Conservation (phyloP, 208 protist species). For the Jaenimonas drosophilae region DNA sequence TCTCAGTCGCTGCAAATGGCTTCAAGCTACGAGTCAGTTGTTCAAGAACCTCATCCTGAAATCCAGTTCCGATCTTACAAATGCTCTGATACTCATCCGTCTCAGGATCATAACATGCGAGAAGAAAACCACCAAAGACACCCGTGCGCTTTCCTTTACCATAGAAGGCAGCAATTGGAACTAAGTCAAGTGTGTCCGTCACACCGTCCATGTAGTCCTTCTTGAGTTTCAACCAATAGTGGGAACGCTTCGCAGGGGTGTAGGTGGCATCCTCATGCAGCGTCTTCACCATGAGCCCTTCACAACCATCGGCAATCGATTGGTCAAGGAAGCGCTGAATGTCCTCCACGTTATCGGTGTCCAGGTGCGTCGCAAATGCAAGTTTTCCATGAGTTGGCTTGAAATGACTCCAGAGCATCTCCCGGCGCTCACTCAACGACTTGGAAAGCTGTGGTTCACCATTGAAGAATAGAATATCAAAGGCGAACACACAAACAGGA, state of each 20-base stretch:
- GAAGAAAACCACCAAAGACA: constrained; percentile 96
- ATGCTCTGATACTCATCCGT: constrained; percentile 96
- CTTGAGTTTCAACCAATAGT: constrained; percentile 98
- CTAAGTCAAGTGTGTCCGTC: constrained; percentile 98
- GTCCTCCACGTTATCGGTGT: constrained; percentile 88
- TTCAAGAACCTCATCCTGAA: constrained; percentile 92
- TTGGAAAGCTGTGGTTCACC: constrained; percentile 84
- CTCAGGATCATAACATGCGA: constrained; percentile 97
- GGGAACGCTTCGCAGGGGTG: constrained; percentile 93
- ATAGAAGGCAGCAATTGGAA: constrained; percentile 96
- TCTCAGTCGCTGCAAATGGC: constrained; percentile 34
- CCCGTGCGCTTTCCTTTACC: constrained; percentile 98
- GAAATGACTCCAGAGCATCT: constrained; percentile 53
- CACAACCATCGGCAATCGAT: constrained; percentile 82
- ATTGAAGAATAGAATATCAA: constrained; percentile 99
- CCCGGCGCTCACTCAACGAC: constrained; percentile 75
- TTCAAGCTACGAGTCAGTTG: constrained; percentile 52
- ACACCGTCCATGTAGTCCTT: constrained; percentile 99
- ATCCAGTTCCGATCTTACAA: constrained; percentile 98
- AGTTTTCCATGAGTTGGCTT: constrained; percentile 73
- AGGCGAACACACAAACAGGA: constrained; percentile 97
- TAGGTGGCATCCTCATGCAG: constrained; percentile 92
- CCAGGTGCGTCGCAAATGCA: constrained; percentile 79
- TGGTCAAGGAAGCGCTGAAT: constrained; percentile 94
- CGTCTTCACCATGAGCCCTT: constrained; percentile 99